Conservation (phyloP, 352 stramenopile genomes). For the Phytophthora citricola region DNA sequence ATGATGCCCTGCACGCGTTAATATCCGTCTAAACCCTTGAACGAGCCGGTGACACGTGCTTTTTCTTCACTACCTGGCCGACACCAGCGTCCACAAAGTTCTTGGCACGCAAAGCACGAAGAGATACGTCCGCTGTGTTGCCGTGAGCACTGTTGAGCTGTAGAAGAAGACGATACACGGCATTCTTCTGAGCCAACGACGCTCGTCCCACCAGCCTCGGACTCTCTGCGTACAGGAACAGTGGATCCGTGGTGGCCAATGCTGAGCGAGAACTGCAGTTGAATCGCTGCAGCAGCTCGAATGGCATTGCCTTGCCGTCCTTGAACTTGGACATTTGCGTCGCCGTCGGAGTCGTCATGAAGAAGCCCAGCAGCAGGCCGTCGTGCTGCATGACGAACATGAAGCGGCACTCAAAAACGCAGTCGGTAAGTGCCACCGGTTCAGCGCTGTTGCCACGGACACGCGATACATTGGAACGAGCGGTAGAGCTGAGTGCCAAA, state of each 20-base stretch:
- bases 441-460: slow-evolving; percentile 17
- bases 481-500: slow-evolving; percentile 33
- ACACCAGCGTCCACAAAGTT: slow-evolving; percentile 68
- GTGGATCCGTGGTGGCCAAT: slow-evolving; percentile 25
- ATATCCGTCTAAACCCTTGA: slow-evolving; percentile 43
- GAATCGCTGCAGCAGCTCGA: slow-evolving; percentile 64
- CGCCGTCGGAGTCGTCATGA: slow-evolving; percentile 58
- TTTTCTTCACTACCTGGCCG: slow-evolving; percentile 64
- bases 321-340: slow-evolving; percentile 64
- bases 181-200: slow-evolving; percentile 49
- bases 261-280: slow-evolving; percentile 41
- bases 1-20: slow-evolving; percentile 18
- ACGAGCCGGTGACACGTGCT: slow-evolving; percentile 28
- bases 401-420: slow-evolving; percentile 63
- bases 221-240: slow-evolving; percentile 78
- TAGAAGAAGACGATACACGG: slow-evolving; percentile 58
- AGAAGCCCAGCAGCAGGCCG: slow-evolving; percentile 65
- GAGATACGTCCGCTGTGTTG: slow-evolving; percentile 56
- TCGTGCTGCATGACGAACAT: slow-evolving; percentile 75
- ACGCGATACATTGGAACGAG: slow-evolving; percentile 27
- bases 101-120: slow-evolving; percentile 68
- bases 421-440: slow-evolving; percentile 11
- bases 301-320: slow-evolving; percentile 46
- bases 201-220: slow-evolving; percentile 57
- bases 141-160: slow-evolving; percentile 63